Evolutionary conservation across 2,329 filamentous ascomycete genomes (phyloP).

Genomic region (Pseudogymnoascus sp.): DNA sequence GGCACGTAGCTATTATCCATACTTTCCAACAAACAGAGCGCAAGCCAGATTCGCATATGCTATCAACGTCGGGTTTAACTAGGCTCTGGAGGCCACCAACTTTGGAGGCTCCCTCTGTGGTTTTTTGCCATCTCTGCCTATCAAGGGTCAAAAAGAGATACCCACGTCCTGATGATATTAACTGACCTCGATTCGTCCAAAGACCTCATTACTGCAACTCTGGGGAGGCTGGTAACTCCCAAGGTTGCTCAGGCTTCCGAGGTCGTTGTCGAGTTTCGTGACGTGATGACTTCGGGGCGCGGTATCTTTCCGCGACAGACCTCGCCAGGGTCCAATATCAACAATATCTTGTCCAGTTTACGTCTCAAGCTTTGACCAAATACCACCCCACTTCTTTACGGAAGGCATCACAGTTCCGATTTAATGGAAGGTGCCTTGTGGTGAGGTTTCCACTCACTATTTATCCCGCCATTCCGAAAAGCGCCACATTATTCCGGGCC

Average conservation of each 20-base stretch:
- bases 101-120: conserved; percentile 50
- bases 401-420: background rate
- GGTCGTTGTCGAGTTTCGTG: background rate
- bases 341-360: background rate
- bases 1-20: conserved; percentile 11
- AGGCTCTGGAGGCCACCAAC: conserved; percentile 57
- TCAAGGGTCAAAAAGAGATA: conserved; percentile 8
- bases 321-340: background rate
- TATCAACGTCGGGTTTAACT: conserved; percentile 52
- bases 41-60: conserved; percentile 63
- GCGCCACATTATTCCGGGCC: conserved; percentile 14
- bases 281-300: conserved; percentile 2
- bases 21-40: conserved; percentile 93
- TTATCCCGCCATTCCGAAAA: conserved; percentile 20
- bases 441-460: background rate
- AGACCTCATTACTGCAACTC: conserved; percentile 41
- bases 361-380: conserved; percentile 1
- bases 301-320: background rate
- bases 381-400: background rate
- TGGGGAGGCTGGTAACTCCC: conserved; percentile 4
- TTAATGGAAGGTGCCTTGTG: background rate
- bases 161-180: conserved; percentile 1
- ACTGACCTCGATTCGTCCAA: conserved; percentile 47
- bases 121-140: conserved; percentile 62
- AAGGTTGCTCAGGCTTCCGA: conserved; percentile 4